A percentile compares a stretch with the other conserved stretches of the same genome.
Conservation (phyloP, 176 grass and related monocot genomes). For the Guadua angustifolia region DNA sequence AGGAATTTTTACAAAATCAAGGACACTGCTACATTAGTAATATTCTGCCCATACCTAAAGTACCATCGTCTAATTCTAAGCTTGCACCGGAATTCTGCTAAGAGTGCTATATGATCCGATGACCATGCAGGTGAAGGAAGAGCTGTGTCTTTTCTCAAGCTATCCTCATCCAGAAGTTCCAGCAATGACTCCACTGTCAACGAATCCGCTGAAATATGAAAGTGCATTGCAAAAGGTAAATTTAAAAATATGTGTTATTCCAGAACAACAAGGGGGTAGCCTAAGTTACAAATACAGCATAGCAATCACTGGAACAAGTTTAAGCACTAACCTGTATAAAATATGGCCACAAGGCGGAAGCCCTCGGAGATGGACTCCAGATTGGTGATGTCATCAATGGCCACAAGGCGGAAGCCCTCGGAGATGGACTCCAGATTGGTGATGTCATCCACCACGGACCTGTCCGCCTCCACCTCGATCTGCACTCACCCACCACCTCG, state of each 20-base stretch:
- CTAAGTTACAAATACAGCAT: slow-evolving; percentile 3
- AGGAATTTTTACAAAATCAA: slow-evolving; percentile 12
- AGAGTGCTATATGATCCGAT: slow-evolving; percentile 85
- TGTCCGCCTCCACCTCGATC: too few relatives aligned
- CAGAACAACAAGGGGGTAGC: slow-evolving; percentile 13
- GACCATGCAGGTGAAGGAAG: slow-evolving; percentile 94
- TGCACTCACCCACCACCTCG: too few relatives aligned
- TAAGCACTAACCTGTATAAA: slow-evolving; percentile 69
- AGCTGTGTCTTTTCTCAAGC: slow-evolving; percentile 83
- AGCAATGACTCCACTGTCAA: slow-evolving; percentile 81
- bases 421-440: too few relatives aligned
- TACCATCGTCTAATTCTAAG: slow-evolving; percentile 70
- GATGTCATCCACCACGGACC: too few relatives aligned
- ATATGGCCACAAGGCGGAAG: too few relatives aligned
- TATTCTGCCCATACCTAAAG: slow-evolving; percentile 49
- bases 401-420: too few relatives aligned
- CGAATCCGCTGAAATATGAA: slow-evolving; percentile 72
- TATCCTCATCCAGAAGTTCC: slow-evolving; percentile 92
- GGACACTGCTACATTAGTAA: not conserved
- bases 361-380: too few relatives aligned
- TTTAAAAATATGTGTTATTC: not conserved
- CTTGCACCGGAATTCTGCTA: slow-evolving; percentile 85
- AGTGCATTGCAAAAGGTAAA: slow-evolving; percentile 21
- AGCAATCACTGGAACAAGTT: slow-evolving; percentile 18
- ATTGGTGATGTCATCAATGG: too few relatives aligned